Conservation (phyloP, 345 rosid species). For the Eucalyptus camaldulensis region DNA sequence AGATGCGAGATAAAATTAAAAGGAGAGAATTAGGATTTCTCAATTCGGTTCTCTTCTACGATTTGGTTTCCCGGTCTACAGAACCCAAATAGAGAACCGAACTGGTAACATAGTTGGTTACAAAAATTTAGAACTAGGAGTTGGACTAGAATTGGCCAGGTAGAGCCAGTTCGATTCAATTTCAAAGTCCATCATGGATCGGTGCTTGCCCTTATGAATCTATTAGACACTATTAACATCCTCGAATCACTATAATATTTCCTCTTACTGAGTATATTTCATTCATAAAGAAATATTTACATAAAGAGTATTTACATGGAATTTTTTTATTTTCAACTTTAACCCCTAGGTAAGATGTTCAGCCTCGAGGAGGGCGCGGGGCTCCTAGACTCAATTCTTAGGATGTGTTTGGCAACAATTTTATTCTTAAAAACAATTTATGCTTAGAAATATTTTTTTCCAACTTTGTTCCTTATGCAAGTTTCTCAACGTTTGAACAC, state of each 20-base stretch:
- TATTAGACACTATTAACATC: not conserved
- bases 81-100: not conserved
- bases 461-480: too few relatives aligned
- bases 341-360: not conserved
- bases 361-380: not conserved
- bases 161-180: fast-evolving
- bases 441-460: too few relatives aligned
- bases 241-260: not conserved
- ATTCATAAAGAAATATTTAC: not conserved
- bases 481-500: too few relatives aligned
- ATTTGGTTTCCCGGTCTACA: not conserved
- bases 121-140: not conserved
- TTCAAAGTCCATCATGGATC: not conserved
- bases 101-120: not conserved
- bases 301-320: not conserved
- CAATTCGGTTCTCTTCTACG: fast-evolving
- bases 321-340: not conserved
- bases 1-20: not conserved
- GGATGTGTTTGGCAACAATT: too few relatives aligned
- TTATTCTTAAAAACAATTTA: fast-evolving
- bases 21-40: not conserved
- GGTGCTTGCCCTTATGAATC: not conserved
- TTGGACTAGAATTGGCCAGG: fast-evolving
- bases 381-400: not conserved
- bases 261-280: not conserved